A percentile compares a stretch with the other conserved stretches of the same genome.
These are phyloP conservation scores for Casuarina equisetifolia DNA, from an alignment of 306 rosid species.

Conservation along the genomic window DNA sequence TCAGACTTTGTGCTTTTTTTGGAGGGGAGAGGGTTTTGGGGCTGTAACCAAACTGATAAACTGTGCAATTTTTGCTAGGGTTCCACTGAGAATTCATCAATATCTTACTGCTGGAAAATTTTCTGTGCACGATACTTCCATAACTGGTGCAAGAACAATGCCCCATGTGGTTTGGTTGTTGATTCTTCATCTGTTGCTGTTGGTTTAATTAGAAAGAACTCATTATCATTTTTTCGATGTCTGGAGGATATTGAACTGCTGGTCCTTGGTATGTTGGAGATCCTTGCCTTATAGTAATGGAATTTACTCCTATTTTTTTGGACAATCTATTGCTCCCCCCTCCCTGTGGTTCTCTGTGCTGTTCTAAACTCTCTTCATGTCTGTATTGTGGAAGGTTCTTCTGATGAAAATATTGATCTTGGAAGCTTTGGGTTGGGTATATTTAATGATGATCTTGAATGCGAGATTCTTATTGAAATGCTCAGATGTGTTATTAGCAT, in stretches of 20 bases:
- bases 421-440: constrained; percentile 43
- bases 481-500: constrained; percentile 62
- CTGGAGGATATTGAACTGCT: constrained; percentile 82
- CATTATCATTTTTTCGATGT: constrained; percentile 75
- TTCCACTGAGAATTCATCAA: constrained; percentile 54
- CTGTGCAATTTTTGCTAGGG: constrained; percentile 48
- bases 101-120: constrained; percentile 73
- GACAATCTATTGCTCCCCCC: constrained; percentile 5
- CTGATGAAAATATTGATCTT: constrained; percentile 61
- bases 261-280: constrained; percentile 53
- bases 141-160: constrained; percentile 89
- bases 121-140: constrained; percentile 67
- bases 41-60: constrained; percentile 27
- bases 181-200: constrained; percentile 58
- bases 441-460: constrained; percentile 49
- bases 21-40: constrained; percentile 2
- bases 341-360: not conserved
- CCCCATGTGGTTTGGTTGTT: constrained; percentile 62
- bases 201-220: constrained; percentile 76
- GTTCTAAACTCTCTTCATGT: constrained; percentile 13
- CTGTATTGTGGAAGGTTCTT: constrained; percentile 50
- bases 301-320: not conserved
- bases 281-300: constrained; percentile 5
- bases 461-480: constrained; percentile 60
- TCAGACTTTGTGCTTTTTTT: constrained; percentile 11